Conservation (phyloP, 1,139 yeast genomes). For the Starmera stellimalicola region DNA sequence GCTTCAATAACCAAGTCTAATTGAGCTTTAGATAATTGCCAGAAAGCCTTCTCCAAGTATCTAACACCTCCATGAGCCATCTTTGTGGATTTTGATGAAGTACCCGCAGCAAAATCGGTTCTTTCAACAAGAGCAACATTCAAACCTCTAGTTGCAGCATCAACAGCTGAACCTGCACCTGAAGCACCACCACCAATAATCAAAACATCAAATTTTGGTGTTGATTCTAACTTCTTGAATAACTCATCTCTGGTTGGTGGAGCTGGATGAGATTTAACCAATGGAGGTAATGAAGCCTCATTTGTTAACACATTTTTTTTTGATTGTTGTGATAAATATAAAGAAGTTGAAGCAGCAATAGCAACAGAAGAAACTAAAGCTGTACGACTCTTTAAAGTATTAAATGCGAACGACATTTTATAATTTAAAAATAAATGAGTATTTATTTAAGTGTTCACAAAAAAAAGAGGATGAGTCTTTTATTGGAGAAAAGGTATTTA, state of each 20-base stretch:
- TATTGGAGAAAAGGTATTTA: no score
- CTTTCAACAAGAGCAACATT: slow-evolving; percentile 83
- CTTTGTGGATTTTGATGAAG: slow-evolving; percentile 92
- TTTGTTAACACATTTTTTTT: slow-evolving; percentile 8
- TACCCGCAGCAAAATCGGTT: slow-evolving; percentile 84
- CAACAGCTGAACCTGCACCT: slow-evolving; percentile 89
- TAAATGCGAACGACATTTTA: slow-evolving; percentile 18
- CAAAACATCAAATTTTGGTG: slow-evolving; percentile 65
- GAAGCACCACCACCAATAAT: slow-evolving; percentile 96
- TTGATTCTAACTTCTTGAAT: slow-evolving; percentile 26
- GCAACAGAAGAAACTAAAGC: slow-evolving; percentile 16
- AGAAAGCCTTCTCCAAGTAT: slow-evolving; percentile 89
- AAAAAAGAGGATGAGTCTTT: no score
- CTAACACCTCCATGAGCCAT: slow-evolving; percentile 98
- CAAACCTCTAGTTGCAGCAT: slow-evolving; percentile 85
- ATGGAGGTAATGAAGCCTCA: slow-evolving; percentile 15
- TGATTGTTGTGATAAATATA: slow-evolving; percentile 6
- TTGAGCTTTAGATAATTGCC: slow-evolving; percentile 83
- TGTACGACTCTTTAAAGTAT: slow-evolving; percentile 16
- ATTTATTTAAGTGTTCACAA: no score
- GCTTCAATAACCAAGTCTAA: slow-evolving; percentile 91
- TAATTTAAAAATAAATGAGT: no score
- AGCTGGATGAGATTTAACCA: slow-evolving; percentile 17
- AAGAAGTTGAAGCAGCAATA: slow-evolving; percentile 13
- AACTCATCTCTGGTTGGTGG: slow-evolving; percentile 34